These are phyloP conservation scores for Tolypocladium tropicale DNA, from an alignment of 2,329 filamentous ascomycete species.

Conservation along the genomic window DNA sequence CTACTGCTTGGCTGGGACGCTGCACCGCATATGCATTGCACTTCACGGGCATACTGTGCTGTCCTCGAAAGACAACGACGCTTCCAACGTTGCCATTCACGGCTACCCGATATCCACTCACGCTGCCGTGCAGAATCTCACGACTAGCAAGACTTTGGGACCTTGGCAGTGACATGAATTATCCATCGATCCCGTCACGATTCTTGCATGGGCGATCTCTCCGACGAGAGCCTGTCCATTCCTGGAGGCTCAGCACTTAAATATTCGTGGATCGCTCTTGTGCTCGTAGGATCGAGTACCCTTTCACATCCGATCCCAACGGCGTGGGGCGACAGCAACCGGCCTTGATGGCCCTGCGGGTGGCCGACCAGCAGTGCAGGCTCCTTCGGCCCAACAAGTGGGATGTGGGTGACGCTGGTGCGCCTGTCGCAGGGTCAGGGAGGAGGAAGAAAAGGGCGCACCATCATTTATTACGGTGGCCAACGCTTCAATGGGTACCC, in stretches of 20 bases:
- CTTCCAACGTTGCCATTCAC: not conserved
- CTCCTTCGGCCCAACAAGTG: not conserved
- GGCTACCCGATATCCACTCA: not conserved
- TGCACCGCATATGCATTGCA: not conserved
- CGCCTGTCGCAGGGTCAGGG: no score
- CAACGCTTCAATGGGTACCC: not conserved
- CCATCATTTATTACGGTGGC: not conserved
- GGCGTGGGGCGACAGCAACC: not conserved
- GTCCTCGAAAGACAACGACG: no score
- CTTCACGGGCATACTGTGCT: no score
- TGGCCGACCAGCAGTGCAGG: not conserved
- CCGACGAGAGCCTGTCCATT: no score
- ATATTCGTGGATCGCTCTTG: no score
- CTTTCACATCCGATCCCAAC: not conserved
- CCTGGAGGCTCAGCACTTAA: no score
- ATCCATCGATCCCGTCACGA: not conserved
- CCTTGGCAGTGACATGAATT: not conserved
- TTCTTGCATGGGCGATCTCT: no score
- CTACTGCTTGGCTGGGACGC: not conserved
- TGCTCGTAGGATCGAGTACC: no score
- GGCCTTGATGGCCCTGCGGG: not conserved
- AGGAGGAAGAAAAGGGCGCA: no score
- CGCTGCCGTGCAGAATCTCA: not conserved
- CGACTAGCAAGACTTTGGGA: not conserved
- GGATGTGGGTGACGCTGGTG: not conserved